Base-by-base conservation (phyloP, 805 yeast species). In the Yamadazyma olivae region DNA sequence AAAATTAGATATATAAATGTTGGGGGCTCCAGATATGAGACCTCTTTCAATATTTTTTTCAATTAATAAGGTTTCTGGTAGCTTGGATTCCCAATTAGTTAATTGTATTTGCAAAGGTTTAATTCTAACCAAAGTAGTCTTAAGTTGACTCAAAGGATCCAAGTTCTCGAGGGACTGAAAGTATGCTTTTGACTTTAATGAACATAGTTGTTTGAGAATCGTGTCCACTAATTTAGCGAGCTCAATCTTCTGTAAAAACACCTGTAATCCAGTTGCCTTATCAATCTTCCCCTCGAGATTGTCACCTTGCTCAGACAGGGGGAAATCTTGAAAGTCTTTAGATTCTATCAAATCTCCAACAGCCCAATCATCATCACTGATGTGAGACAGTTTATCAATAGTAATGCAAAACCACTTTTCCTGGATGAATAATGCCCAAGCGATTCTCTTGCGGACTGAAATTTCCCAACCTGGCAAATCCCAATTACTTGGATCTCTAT, bases 361-460 rank as follows among this genome's bases (percentile, higher is more conserved):
- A 27, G 80, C 65, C 97, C 97, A 91, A 54, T 87, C 84, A 38
- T 71, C 64, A 3, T 80, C 82, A 35, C 75, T 69, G n/a, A 79
- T 74, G 57, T 87, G 95, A 0, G 95, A 82, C 1, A 95, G 91
- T 28, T 95, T 68, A 1, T 89, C 78, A 50, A 86, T 91, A 33
- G 79, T 75, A 33, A 90, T 61, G 2, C 95, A 70, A 5, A 83
- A 71, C 98, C 98, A 91, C 54, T 89, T 88, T 51, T 89, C 96
- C 57, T 88, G 95, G 34, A 84, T 67, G 70, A 79, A 91, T 1
- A 89, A 90, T 0, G 96, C 96, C 98, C 98, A 91, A 0, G 96
- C 95, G 29, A 91, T 61, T 39, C 97, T 70, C 48, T 87, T 76
- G 35, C 98, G 71, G 31, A 91, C 61, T 6, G 95, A 91, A 30